These are phyloP conservation scores for Fusarium metavorans DNA, from an alignment of 2,329 filamentous ascomycete genomes.

Conservation along the genomic window DNA sequence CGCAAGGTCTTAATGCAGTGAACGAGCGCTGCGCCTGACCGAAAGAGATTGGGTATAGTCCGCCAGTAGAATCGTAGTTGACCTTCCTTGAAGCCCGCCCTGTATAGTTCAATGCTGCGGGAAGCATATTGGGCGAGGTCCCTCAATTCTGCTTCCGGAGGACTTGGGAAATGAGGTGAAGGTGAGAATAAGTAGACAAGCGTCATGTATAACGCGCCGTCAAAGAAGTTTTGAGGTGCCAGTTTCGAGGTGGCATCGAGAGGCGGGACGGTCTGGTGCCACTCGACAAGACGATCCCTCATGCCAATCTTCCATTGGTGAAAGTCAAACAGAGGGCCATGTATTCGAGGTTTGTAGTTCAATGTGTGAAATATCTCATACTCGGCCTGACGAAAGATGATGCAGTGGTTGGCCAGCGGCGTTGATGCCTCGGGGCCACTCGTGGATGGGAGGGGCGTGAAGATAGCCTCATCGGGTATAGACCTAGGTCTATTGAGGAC, in stretches of 20 bases:
- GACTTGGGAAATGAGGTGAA: conserved; percentile 26
- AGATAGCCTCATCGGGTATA: conserved; percentile 33
- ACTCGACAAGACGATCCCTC: conserved; percentile 29
- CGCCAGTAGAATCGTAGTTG: conserved; percentile 46
- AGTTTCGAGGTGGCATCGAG: conserved; percentile 30
- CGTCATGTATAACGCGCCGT: conserved; percentile 27
- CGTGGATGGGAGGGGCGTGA: conserved; percentile 12
- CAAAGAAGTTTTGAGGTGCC: conserved; percentile 38
- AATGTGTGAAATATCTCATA: conserved; percentile 42
- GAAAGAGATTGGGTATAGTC: conserved; percentile 42
- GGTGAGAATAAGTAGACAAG: conserved; percentile 40
- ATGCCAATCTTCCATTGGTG: conserved; percentile 35
- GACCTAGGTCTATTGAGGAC: conserved; percentile 25
- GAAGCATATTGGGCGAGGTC: conserved; percentile 32
- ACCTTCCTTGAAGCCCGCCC: conserved; percentile 32
- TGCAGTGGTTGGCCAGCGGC: conserved; percentile 34
- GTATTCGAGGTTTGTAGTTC: conserved; percentile 16
- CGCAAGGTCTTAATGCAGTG: conserved; percentile 31
- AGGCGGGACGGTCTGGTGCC: conserved; percentile 26
- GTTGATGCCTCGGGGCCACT: conserved; percentile 8
- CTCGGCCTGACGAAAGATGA: conserved; percentile 37
- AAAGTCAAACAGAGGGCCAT: conserved; percentile 27
- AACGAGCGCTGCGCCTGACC: conserved; percentile 32
- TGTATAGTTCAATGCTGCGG: conserved; percentile 34
- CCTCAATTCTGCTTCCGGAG: conserved; percentile 18